Percentiles rank a stretch among this genome's conserved stretches.
phyloP scores from a whole-genome alignment of 805 yeast species.

The Candida germanica region DNA sequence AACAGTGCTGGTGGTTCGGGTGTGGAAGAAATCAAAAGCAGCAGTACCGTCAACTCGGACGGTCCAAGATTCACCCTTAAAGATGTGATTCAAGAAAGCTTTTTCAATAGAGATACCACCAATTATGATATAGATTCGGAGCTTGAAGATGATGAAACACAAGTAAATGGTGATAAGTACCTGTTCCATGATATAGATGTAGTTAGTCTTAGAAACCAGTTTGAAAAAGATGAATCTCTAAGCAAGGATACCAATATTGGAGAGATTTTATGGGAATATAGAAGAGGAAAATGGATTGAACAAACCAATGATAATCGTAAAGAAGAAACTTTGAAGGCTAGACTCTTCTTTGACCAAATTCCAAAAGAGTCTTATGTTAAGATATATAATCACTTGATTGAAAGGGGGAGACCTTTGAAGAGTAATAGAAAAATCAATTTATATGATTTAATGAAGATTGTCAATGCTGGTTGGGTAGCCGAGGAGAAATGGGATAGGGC shows the following conservation, averaged over 20 bases:
- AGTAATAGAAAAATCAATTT: constrained; percentile 62
- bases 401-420: constrained; percentile 64
- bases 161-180: constrained; percentile 3
- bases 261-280: constrained; percentile 62
- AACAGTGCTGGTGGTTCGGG: constrained; percentile 18
- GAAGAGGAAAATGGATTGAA: constrained; percentile 66
- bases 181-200: constrained; percentile 25
- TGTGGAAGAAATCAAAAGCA: constrained; percentile 14
- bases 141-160: constrained; percentile 14
- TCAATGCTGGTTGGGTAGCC: constrained; percentile 83
- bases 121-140: constrained; percentile 11
- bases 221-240: constrained; percentile 19
- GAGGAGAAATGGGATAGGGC: constrained; percentile 70
- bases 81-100: neutral
- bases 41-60: neutral
- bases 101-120: too few species aligned
- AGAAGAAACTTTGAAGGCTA: neutral
- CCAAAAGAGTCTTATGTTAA: constrained; percentile 53
- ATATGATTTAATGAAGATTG: constrained; percentile 64
- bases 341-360: constrained; percentile 30
- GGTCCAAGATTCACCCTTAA: neutral
- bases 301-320: constrained; percentile 3
- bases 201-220: constrained; percentile 26
- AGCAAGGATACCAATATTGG: constrained; percentile 5
- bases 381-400: constrained; percentile 67